Conservation (phyloP, 345 rosid species). For the Brassica cretica region DNA sequence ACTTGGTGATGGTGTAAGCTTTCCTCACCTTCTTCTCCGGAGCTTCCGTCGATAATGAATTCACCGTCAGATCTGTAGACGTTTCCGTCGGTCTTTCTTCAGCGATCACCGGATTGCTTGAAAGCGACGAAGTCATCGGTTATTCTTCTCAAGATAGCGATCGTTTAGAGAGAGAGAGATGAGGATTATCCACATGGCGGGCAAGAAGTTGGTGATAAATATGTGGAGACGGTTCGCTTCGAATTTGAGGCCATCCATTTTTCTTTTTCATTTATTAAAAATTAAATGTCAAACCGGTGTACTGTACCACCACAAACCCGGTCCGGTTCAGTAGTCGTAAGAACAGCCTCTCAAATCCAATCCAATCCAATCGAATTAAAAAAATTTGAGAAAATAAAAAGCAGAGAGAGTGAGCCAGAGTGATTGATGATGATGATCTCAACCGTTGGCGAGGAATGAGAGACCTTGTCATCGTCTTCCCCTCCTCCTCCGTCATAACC, state of each 20-base stretch:
- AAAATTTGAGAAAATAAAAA: neutral
- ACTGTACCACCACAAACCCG: neutral
- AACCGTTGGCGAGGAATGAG: constrained; percentile 62
- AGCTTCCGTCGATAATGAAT: constrained; percentile 34
- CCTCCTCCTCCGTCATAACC: constrained; percentile 45
- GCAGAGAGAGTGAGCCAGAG: constrained; percentile 23
- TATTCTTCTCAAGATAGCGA: constrained; percentile 9
- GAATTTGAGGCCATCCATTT: constrained; percentile 38
- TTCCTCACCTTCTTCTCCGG: constrained; percentile 74
- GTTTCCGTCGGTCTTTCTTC: constrained; percentile 33
- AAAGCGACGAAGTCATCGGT: constrained; percentile 36
- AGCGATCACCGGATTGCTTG: constrained; percentile 10
- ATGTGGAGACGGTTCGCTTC: constrained; percentile 37
- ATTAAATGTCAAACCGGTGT: neutral
- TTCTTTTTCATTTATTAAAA: neutral
- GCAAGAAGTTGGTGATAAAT: constrained; percentile 30
- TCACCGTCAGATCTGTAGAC: constrained; percentile 11
- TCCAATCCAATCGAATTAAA: constrained; percentile 28
- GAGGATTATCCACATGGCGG: constrained; percentile 35
- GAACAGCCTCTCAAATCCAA: constrained; percentile 71
- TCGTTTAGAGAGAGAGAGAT: constrained; percentile 23
- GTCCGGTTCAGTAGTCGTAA: constrained; percentile 32
- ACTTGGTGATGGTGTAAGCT: constrained; percentile 85
- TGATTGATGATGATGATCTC: constrained; percentile 19
- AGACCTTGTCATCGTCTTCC: constrained; percentile 58